Percentiles rank a stretch among this genome's conserved stretches.
These are phyloP conservation scores for Aquilaria sinensis DNA, from an alignment of 345 rosid species.

Conservation along the genomic window DNA sequence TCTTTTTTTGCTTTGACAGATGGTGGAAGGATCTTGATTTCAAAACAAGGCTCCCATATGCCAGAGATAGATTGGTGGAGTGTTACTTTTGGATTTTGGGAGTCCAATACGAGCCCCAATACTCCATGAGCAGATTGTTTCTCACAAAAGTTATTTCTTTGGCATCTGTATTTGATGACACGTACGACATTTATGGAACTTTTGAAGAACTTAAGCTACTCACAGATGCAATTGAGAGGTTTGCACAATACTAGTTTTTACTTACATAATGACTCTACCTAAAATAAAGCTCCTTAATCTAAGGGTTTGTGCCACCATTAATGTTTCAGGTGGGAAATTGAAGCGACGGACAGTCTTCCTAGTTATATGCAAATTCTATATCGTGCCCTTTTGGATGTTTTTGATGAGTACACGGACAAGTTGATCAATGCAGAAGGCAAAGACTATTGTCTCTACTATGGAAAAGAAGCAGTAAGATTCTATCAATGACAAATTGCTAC, in stretches of 20 bases:
- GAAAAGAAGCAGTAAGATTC: conserved; percentile 24
- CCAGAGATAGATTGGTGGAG: conserved; percentile 10
- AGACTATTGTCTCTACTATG: conserved; percentile 13
- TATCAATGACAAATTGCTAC: neutral
- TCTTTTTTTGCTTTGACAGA: conserved; percentile 1
- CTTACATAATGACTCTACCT: too few species aligned
- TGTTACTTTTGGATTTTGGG: conserved; percentile 9
- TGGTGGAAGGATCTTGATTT: conserved; percentile 28
- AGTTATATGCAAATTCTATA: conserved; percentile 31
- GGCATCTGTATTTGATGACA: conserved; percentile 13
- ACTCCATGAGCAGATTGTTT: conserved; percentile 7
- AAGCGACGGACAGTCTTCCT: conserved; percentile 12
- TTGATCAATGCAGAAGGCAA: conserved; percentile 13
- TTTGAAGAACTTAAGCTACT: conserved; percentile 25
- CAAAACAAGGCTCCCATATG: conserved; percentile 15
- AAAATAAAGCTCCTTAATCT: neutral
- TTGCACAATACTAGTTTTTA: too few species aligned
- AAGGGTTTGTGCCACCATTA: neutral
- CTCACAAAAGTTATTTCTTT: conserved; percentile 20
- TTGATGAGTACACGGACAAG: conserved; percentile 19
- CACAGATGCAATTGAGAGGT: conserved; percentile 23
- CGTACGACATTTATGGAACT: neutral
- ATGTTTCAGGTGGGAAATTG: conserved; percentile 20
- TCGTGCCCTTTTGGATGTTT: conserved; percentile 22
- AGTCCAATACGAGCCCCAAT: conserved; percentile 11